A percentile compares a stretch with the other conserved stretches of the same genome.
Conservation (phyloP, 805 yeast species). For the Cyberlindnera sargentensis region DNA sequence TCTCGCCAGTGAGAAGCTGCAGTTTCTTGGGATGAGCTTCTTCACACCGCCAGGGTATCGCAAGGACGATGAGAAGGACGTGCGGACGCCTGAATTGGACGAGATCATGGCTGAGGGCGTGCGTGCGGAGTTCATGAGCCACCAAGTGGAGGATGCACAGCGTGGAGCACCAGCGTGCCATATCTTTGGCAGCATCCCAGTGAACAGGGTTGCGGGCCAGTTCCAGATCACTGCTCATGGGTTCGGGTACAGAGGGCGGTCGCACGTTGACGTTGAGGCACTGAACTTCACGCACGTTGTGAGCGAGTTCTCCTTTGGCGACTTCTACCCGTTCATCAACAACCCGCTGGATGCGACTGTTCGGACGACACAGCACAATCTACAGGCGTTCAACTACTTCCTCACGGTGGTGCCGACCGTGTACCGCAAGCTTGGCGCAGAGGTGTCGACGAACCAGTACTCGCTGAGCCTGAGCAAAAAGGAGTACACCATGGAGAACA, state of each 20-base stretch:
- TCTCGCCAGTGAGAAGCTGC: slow-evolving; percentile 69
- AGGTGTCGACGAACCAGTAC: slow-evolving; percentile 79
- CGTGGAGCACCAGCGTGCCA: slow-evolving; percentile 74
- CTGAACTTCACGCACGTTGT: slow-evolving; percentile 81
- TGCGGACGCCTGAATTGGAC: slow-evolving; percentile 56
- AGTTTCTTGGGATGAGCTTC: slow-evolving; percentile 58
- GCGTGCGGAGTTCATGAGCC: slow-evolving; percentile 54
- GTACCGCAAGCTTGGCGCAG: slow-evolving; percentile 63
- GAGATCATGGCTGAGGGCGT: slow-evolving; percentile 59
- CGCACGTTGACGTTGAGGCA: slow-evolving; percentile 39
- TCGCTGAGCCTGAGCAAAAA: slow-evolving; percentile 53
- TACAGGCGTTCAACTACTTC: slow-evolving; percentile 55
- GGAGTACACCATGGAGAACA: slow-evolving; percentile 13
- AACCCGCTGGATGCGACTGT: slow-evolving; percentile 85
- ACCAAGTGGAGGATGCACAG: slow-evolving; percentile 22
- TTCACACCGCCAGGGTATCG: slow-evolving; percentile 43
- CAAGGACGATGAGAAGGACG: slow-evolving; percentile 39
- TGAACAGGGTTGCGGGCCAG: slow-evolving; percentile 80
- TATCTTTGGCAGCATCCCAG: slow-evolving; percentile 74
- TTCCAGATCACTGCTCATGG: slow-evolving; percentile 80
- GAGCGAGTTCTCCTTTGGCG: slow-evolving; percentile 86
- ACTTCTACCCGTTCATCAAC: slow-evolving; percentile 74
- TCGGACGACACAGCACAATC: slow-evolving; percentile 41
- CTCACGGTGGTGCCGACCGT: slow-evolving; percentile 80
- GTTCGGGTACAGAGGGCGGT: slow-evolving; percentile 43